Conservation (phyloP, 495 filamentous ascomycete species). For the Friedmanniomyces simplex region DNA sequence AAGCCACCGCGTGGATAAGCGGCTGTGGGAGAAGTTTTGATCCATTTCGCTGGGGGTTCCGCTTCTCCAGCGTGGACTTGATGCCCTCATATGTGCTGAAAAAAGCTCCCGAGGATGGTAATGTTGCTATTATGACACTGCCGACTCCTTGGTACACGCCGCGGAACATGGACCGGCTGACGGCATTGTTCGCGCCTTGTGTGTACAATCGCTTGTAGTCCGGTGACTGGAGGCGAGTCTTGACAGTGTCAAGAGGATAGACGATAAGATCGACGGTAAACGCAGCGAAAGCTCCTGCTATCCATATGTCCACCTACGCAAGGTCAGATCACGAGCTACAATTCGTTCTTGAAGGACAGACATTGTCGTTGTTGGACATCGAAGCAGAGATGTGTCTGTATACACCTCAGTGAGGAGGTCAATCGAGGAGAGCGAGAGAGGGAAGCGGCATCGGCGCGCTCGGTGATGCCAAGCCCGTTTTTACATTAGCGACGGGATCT, state of each 20-base stretch:
- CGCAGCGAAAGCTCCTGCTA: conserved; percentile 68
- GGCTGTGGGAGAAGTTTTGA: conserved; percentile 46
- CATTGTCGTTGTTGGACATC: conserved; percentile 18
- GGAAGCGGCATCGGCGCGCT: no score
- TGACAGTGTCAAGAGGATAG: conserved; percentile 77
- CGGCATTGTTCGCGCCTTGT: conserved; percentile 40
- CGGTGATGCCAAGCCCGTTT: no score
- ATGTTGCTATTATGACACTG: conserved; percentile 75
- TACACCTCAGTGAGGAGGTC: no score
- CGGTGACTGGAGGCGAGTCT: conserved; percentile 72
- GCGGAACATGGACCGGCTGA: conserved; percentile 51
- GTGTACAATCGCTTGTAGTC: conserved; percentile 56
- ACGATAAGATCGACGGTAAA: conserved; percentile 70
- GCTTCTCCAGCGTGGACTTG: conserved; percentile 47
- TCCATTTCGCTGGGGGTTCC: conserved; percentile 31
- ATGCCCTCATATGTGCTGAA: conserved; percentile 79
- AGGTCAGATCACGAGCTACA: neutral
- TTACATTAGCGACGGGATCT: no score
- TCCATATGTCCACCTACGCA: conserved; percentile 16
- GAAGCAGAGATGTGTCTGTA: no score
- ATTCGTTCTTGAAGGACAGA: neutral
- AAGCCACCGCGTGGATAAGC: conserved; percentile 58
- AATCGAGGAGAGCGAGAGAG: no score
- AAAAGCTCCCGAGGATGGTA: conserved; percentile 83
- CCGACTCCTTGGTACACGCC: conserved; percentile 85